Base-by-base conservation (phyloP, 805 yeast species). In the Candida pini region DNA sequence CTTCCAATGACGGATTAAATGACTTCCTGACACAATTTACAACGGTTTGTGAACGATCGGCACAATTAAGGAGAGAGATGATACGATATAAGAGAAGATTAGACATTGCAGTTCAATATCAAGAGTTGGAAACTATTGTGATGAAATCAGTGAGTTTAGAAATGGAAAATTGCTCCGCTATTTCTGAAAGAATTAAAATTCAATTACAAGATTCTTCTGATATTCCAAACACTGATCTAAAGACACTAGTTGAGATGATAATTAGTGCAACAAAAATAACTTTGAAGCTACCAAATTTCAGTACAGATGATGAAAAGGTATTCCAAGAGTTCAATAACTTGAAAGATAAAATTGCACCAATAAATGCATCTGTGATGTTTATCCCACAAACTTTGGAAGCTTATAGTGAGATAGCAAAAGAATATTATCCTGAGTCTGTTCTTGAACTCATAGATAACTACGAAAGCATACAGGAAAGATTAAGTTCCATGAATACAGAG, bases 341-440 rank as follows among this genome's bases (percentile, higher is more conserved):
- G 27, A 67, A 65, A 28, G 56, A 60, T 13, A 56, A 62, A 23
- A 52, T 76, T 4, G 60, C 60, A 4, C 83, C 84, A 1, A 61
- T 78, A 14, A 67, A 64, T 27, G 77, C 72, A 6, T 63, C 83
- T 3, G 47, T 71, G 7, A 64, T 66, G 26, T 67, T 76, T 35
- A 61, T 80, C 2, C 81, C 82, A 0, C 47, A 60, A 15, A 62
- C 77, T 44, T 64, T 62, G 42, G 75, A 53, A 42, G 69, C 48
- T 53, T 78, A 62, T 51, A 59, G 45, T 34, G 46, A 44, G 3
- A 43, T 49, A 22, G 47, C 69, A 41, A 42, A 45, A 41, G 30
- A 41, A 26, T 31, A 41, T 22, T 53, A 62, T 37, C 62, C 66
- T 4, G 52, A 54, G 2, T 49, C 63, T 20, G 38, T 63, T 1